These are phyloP conservation scores for Calycina herbarum DNA, from an alignment of 2,329 filamentous ascomycete species.

Conservation along the genomic window DNA sequence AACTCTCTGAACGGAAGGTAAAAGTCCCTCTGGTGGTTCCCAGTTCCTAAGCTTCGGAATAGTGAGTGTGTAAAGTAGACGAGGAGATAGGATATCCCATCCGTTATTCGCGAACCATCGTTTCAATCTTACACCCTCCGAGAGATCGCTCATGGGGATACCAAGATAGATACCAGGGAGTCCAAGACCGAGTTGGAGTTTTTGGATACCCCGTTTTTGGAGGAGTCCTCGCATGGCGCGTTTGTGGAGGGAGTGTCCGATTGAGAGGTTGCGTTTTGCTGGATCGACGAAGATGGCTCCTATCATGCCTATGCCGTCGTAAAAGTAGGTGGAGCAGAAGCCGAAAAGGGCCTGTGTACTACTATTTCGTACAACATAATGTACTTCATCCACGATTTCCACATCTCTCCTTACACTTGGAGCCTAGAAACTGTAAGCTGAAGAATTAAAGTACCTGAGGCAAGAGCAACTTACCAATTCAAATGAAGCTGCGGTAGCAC, in stretches of 20 bases:
- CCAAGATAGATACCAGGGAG: slow-evolving; percentile 86
- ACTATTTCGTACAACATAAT: slow-evolving; percentile 92
- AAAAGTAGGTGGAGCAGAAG: slow-evolving; percentile 86
- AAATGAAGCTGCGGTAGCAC: slow-evolving; percentile 73
- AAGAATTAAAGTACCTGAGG: not conserved
- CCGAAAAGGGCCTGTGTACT: slow-evolving; percentile 89
- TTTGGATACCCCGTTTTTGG: slow-evolving; percentile 71
- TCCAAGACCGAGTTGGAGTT: slow-evolving; percentile 77
- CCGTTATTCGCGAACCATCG: slow-evolving; percentile 90
- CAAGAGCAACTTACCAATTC: slow-evolving; percentile 51
- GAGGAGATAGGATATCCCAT: slow-evolving; percentile 73
- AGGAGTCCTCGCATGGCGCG: slow-evolving; percentile 78
- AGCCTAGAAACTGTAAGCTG: slow-evolving; percentile 12
- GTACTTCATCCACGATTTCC: slow-evolving; percentile 69
- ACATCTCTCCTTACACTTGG: slow-evolving; percentile 46
- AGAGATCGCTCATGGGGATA: slow-evolving; percentile 65
- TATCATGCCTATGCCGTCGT: slow-evolving; percentile 61
- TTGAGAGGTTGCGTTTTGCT: slow-evolving; percentile 79
- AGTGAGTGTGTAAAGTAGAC: slow-evolving; percentile 63
- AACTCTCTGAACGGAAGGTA: slow-evolving; percentile 51
- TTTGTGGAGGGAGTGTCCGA: slow-evolving; percentile 86
- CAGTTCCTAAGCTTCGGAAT: slow-evolving; percentile 60
- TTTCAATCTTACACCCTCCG: slow-evolving; percentile 47
- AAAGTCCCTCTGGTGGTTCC: slow-evolving; percentile 61
- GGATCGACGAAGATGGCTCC: slow-evolving; percentile 91